Conservation (phyloP, 208 protist species). For the Leishmania arabica region DNA sequence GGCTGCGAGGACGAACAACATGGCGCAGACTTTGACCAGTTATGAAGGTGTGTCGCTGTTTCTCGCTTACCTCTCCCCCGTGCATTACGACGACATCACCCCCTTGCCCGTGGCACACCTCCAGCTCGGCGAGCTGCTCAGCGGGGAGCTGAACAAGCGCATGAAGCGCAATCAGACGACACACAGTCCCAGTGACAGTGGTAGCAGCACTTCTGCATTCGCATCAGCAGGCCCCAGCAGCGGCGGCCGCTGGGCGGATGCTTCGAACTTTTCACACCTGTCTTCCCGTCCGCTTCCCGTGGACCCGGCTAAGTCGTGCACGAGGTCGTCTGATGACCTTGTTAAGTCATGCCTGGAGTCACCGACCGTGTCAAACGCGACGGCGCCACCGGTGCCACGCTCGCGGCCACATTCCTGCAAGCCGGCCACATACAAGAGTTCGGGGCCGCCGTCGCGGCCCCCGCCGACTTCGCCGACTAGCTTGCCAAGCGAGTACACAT, state of each 20-base stretch:
- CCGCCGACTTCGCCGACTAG: constrained; percentile 8
- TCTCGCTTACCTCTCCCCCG: constrained; percentile 68
- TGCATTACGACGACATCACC: constrained; percentile 87
- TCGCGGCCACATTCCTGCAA: constrained; percentile 21
- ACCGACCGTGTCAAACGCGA: background rate
- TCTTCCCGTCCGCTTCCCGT: background rate
- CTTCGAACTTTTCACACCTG: background rate
- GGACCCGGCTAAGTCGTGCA: constrained; percentile 1
- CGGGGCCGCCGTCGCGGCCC: constrained; percentile 5
- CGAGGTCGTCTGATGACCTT: constrained; percentile 8
- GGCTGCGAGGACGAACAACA: background rate
- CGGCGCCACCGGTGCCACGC: constrained; percentile 10
- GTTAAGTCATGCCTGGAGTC: constrained; percentile 9
- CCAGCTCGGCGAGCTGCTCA: constrained; percentile 46
- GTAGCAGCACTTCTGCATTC: background rate
- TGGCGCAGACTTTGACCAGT: background rate
- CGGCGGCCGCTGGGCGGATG: background rate
- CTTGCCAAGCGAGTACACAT: constrained; percentile 11
- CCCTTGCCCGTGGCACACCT: constrained; percentile 32
- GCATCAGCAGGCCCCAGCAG: background rate
- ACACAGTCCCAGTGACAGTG: background rate
- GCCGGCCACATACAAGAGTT: background rate
- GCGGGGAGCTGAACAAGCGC: constrained; percentile 42
- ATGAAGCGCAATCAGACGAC: constrained; percentile 20
- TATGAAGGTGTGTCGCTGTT: constrained; percentile 58